phyloP scores from a whole-genome alignment of 306 rosid genomes.

The Begonia loranthoides region DNA sequence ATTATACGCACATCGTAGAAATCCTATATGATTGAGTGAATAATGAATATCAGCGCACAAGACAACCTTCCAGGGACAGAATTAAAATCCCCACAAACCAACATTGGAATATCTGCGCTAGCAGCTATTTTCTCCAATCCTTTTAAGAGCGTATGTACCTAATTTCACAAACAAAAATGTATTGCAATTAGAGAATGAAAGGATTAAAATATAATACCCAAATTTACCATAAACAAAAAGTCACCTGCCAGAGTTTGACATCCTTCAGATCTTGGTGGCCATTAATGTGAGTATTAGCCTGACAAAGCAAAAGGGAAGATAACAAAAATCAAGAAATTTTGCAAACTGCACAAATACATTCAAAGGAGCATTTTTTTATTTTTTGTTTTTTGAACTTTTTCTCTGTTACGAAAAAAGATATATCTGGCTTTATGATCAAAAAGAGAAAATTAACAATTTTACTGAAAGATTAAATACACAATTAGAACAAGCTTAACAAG shows the following conservation, averaged over 20 bases:
- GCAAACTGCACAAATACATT: too few species aligned
- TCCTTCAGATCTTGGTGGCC: constrained; percentile 80
- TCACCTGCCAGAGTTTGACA: constrained; percentile 98
- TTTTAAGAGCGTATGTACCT: constrained; percentile 94
- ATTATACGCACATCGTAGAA: too few species aligned
- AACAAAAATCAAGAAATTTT: not conserved
- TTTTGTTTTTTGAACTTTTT: too few species aligned
- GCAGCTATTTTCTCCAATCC: constrained; percentile 96
- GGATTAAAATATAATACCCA: too few species aligned
- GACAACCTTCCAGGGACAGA: constrained; percentile 85
- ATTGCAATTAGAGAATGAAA: too few species aligned
- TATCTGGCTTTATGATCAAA: too few species aligned
- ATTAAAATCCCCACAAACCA: constrained; percentile 95
- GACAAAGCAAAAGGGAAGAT: not conserved
- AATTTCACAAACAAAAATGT: constrained; percentile 3
- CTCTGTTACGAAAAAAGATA: too few species aligned
- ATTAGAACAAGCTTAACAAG: too few species aligned
- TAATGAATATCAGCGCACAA: not conserved
- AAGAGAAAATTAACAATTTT: too few species aligned
- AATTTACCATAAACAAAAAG: not conserved
- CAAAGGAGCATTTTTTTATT: too few species aligned
- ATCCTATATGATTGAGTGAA: not conserved
- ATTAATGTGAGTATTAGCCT: constrained; percentile 94
- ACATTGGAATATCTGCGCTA: constrained; percentile 90
- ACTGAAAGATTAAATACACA: too few species aligned